Base-by-base conservation (phyloP, 805 yeast species). In the Ogataea neopini region DNA sequence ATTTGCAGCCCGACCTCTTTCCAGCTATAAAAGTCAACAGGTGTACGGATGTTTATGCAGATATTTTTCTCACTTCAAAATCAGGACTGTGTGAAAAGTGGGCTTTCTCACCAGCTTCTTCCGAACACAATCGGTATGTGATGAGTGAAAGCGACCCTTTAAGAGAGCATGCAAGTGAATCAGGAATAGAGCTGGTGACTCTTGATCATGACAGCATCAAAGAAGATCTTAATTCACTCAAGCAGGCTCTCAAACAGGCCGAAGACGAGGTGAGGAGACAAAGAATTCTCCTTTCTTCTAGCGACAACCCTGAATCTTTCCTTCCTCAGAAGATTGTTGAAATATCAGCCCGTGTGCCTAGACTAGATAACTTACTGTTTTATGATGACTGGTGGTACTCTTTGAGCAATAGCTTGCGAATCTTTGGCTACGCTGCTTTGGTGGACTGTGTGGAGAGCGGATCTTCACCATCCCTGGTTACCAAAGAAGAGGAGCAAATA, bases 341-440 rank as follows among this genome's bases (percentile, higher is more conserved):
- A 15, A 36, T 36, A n/a, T 19, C 23, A 9, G 25, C 13, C 17
- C 28, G 25, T 10, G 40, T 20, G 6, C 28, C 40, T 15, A 36
- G n/a, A 22, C 22, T 20, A 26, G 40, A 36, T 14, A 26, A 20
- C 9, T 10, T 18, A 5, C 22, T 36, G 28, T 14, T 18, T 20
- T 36, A 20, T 18, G 40, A 36, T 8, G 40, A 20, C 17, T 36
- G 40, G 40, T 36, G 40, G 40, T 36, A 20, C n/a, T 10, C 40
- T 8, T 8, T 36, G 28, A 36, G 17, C 25, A 36, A 13, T 9
- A 36, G 40, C 28, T 36, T 36, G 40, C 40, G 40, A 26, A 29
- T 22, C n/a, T 32, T 32, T n/a, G 35, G 35, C 13, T 29, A 22
- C 25, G 25, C 25, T 6, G 25, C 25, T 8, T 22, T 22, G 25